phyloP scores from a whole-genome alignment of 257 asterid species.

The Solanum chmielewskii region DNA sequence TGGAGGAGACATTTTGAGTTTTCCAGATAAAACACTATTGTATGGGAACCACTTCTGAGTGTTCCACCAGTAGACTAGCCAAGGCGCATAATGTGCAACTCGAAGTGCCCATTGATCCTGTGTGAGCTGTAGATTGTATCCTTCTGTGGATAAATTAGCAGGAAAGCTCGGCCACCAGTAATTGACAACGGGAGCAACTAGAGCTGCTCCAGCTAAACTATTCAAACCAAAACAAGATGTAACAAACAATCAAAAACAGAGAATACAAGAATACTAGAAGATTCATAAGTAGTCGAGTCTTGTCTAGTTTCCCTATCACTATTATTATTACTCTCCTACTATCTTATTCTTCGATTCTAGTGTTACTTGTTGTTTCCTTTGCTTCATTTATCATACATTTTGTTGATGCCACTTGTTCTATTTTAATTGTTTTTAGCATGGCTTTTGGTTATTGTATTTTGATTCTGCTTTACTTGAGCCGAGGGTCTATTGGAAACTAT shows the following conservation, averaged over 20 bases:
- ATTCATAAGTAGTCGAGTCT: neutral
- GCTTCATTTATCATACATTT: neutral
- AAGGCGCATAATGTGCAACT: conserved; percentile 49
- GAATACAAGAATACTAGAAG: neutral
- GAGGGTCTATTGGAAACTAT: neutral
- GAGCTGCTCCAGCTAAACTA: conserved; percentile 47
- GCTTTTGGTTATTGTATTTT: neutral
- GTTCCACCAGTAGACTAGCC: conserved; percentile 64
- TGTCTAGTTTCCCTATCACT: neutral
- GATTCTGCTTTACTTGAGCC: neutral
- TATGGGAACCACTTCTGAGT: conserved; percentile 53
- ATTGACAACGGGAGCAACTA: conserved; percentile 45
- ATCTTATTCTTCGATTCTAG: neutral
- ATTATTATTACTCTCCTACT: neutral
- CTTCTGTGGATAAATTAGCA: conserved; percentile 29
- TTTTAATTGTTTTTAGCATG: neutral
- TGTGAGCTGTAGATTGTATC: conserved; percentile 21
- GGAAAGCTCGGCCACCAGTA: conserved; percentile 69
- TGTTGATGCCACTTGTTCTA: neutral
- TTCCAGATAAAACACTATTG: conserved; percentile 35
- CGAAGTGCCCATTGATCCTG: conserved; percentile 59
- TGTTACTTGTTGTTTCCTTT: neutral
- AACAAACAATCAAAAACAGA: neutral
- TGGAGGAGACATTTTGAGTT: conserved; percentile 20
- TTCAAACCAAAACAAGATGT: neutral